phyloP scores from a whole-genome alignment of 129 eudicot genomes.

The Lactuca sativa region DNA sequence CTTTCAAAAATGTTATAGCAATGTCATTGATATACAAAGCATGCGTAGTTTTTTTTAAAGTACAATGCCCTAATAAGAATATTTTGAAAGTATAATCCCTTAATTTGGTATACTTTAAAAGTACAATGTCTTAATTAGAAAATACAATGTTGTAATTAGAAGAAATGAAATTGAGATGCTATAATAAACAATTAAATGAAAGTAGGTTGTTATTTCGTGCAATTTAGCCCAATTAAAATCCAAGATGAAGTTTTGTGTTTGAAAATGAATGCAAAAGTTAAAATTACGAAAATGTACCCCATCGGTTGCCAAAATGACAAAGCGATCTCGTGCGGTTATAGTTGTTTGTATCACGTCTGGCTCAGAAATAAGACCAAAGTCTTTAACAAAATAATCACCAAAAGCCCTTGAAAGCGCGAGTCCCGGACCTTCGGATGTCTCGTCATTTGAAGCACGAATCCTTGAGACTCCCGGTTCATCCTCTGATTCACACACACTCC shows the following conservation, averaged over 20 bases:
- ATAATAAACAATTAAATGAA: too few species aligned
- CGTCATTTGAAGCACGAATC: slow-evolving; percentile 63
- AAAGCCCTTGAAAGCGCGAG: slow-evolving; percentile 90
- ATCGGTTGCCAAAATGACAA: slow-evolving; percentile 82
- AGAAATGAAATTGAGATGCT: too few species aligned
- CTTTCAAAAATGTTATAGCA: too few species aligned
- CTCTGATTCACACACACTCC: slow-evolving; percentile 54
- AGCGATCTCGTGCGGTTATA: slow-evolving; percentile 62
- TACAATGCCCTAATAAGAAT: too few species aligned
- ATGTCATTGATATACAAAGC: too few species aligned
- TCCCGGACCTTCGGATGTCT: slow-evolving; percentile 70
- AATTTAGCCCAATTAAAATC: too few species aligned
- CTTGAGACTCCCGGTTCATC: slow-evolving; percentile 91
- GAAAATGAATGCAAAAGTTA: slow-evolving; percentile 1
- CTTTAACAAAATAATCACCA: slow-evolving; percentile 80
- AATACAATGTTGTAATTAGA: too few species aligned
- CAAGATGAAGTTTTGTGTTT: background rate
- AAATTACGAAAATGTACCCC: slow-evolving; percentile 54
- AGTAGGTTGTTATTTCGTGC: too few species aligned
- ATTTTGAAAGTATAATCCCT: too few species aligned
- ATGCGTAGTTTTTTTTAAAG: too few species aligned
- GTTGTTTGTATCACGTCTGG: slow-evolving; percentile 76
- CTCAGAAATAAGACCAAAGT: slow-evolving; percentile 84
- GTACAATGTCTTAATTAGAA: too few species aligned
- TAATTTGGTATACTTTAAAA: too few species aligned